Evolutionary conservation across 148 eudicot species (phyloP).

Genomic region (Bassia scoparia): DNA sequence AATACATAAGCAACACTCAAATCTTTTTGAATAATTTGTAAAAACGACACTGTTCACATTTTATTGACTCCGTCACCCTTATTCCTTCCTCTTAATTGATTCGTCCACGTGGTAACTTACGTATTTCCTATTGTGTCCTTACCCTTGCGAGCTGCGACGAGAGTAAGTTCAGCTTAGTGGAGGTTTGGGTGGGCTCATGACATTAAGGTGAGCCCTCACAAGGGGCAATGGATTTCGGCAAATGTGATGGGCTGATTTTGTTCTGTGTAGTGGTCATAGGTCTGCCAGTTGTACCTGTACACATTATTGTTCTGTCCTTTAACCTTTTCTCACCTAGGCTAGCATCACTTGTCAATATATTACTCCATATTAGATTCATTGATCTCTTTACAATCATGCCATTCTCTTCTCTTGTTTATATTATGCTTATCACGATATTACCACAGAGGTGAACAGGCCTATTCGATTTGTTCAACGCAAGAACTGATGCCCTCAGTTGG

Average conservation of each 20-base stretch:
- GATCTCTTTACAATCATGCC: neutral
- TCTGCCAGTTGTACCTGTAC: neutral
- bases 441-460: slow-evolving; percentile 90
- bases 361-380: neutral
- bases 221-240: neutral
- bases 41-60: no score
- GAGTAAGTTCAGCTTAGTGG: no score
- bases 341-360: neutral
- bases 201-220: neutral
- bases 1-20: no score
- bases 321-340: neutral
- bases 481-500: slow-evolving; percentile 94
- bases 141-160: no score
- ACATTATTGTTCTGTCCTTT: neutral
- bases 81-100: no score
- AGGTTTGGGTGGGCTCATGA: no score
- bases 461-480: slow-evolving; percentile 71
- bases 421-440: slow-evolving; percentile 31
- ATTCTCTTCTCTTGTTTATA: neutral
- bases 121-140: no score
- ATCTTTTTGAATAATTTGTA: no score
- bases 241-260: neutral
- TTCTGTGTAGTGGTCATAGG: neutral
- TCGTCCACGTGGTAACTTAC: no score
- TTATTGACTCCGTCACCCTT: no score